Evolutionary conservation across 208 protist species (phyloP).

Genomic region (Crithidia mellificae): DNA sequence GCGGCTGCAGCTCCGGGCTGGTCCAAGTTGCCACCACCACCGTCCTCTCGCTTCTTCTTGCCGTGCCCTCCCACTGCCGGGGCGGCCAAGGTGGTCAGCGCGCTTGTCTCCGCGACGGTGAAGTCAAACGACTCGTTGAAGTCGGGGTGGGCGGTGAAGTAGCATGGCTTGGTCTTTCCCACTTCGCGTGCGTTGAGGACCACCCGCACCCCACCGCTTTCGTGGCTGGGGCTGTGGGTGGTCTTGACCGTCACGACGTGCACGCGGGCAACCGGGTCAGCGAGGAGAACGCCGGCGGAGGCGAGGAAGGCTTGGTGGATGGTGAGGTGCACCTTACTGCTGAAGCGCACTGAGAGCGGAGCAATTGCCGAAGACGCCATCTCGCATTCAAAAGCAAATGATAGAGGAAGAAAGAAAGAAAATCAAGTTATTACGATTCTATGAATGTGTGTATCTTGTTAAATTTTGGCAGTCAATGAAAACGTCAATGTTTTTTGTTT

Average conservation of each 20-base stretch:
- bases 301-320: conserved; percentile 76
- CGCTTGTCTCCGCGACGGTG: conserved; percentile 36
- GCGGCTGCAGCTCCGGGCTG: neutral
- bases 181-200: conserved; percentile 48
- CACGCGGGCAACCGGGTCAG: conserved; percentile 70
- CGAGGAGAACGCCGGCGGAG: conserved; percentile 70
- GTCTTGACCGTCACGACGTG: conserved; percentile 69
- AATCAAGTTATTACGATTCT: too few relatives aligned
- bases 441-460: too few relatives aligned
- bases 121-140: conserved; percentile 61
- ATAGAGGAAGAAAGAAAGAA: conserved; percentile 9
- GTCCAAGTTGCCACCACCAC: too few relatives aligned
- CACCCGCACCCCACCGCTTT: conserved; percentile 19
- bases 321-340: conserved; percentile 66
- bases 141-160: conserved; percentile 57
- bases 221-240: neutral
- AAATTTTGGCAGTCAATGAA: too few relatives aligned
- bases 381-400: neutral
- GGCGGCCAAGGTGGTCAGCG: conserved; percentile 41
- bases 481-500: too few relatives aligned
- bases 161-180: conserved; percentile 36
- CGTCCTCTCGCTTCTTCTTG: conserved; percentile 7
- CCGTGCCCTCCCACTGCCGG: conserved; percentile 6
- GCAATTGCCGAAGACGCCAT: conserved; percentile 19
- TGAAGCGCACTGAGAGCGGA: conserved; percentile 66